Evolutionary conservation across 768 basidiomycete species (phyloP).

Genomic region (Lentinus tigrinus): DNA sequence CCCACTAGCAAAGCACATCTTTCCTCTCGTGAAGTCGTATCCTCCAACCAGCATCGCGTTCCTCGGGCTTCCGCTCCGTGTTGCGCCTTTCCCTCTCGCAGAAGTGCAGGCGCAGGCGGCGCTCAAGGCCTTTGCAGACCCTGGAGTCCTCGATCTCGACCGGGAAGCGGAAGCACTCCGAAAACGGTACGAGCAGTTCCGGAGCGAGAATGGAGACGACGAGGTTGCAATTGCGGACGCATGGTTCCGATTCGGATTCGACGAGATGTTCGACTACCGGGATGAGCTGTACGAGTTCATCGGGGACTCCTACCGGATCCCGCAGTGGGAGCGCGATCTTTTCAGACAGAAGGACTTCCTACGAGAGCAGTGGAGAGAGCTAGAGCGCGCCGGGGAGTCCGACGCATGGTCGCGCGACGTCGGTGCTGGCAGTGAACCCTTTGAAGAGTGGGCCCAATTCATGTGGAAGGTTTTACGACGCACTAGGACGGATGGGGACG

Average conservation of each 20-base stretch:
- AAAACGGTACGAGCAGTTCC: conserved; percentile 46
- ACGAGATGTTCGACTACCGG: conserved; percentile 69
- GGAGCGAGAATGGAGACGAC: conserved; percentile 17
- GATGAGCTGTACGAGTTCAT: conserved; percentile 49
- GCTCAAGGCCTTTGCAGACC: conserved; percentile 53
- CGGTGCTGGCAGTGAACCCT: conserved; percentile 58
- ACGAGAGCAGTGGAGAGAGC: conserved; percentile 52
- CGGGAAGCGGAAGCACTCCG: conserved; percentile 48
- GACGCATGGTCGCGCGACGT: conserved; percentile 60
- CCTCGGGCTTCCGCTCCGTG: conserved; percentile 54
- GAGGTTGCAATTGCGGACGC: conserved; percentile 44
- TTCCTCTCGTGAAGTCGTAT: conserved; percentile 52
- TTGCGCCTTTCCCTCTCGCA: conserved; percentile 73
- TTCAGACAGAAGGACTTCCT: conserved; percentile 50
- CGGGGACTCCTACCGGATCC: conserved; percentile 36
- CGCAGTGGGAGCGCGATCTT: conserved; percentile 57
- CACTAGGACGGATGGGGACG: not conserved
- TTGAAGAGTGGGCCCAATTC: conserved; percentile 61
- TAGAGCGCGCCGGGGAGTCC: conserved; percentile 56
- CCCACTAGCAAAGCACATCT: conserved; percentile 68
- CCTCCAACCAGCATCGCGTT: conserved; percentile 60
- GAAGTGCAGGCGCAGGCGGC: conserved; percentile 75
- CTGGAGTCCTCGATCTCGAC: conserved; percentile 44
- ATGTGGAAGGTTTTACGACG: conserved; percentile 33
- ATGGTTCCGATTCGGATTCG: conserved; percentile 53